Percentiles rank a stretch among this genome's conserved stretches.
phyloP scores from a whole-genome alignment of 495 filamentous ascomycete genomes.

The Penicillium coprophilum region DNA sequence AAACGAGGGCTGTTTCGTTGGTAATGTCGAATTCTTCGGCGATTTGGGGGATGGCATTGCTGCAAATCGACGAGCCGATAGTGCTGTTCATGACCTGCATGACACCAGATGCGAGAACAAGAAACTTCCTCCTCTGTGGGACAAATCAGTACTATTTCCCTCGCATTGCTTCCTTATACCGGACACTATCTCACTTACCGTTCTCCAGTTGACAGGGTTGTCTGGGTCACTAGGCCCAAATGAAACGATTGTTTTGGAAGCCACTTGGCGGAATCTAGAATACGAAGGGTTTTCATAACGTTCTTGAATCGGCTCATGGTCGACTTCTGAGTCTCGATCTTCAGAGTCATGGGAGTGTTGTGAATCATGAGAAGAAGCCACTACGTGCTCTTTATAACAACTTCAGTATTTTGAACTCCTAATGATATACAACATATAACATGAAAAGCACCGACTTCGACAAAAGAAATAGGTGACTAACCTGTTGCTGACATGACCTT shows the following conservation, averaged over 20 bases:
- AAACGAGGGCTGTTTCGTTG: constrained; percentile 56
- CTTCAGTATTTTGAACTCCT: not conserved
- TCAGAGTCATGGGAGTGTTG: constrained; percentile 17
- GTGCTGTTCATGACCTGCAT: constrained; percentile 71
- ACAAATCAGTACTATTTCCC: constrained; percentile 9
- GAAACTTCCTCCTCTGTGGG: constrained; percentile 52
- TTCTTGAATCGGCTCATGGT: constrained; percentile 34
- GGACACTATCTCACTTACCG: constrained; percentile 13
- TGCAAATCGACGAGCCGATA: constrained; percentile 67
- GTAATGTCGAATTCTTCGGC: constrained; percentile 57
- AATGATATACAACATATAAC: not conserved
- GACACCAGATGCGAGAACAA: constrained; percentile 57
- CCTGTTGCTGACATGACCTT: constrained; percentile 27
- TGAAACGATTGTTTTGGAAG: constrained; percentile 38
- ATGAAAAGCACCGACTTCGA: not conserved
- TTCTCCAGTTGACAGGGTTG: constrained; percentile 65
- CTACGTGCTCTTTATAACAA: constrained; percentile 15
- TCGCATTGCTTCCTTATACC: not conserved
- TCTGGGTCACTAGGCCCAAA: constrained; percentile 58
- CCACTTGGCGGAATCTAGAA: constrained; percentile 31
- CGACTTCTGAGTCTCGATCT: constrained; percentile 22
- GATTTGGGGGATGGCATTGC: constrained; percentile 60
- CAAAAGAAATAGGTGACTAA: constrained; percentile 8
- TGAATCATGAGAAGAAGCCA: constrained; percentile 18
- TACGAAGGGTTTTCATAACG: constrained; percentile 32